These are phyloP conservation scores for Pseudogymnoascus destructans DNA, from an alignment of 2,329 filamentous ascomycete genomes.

Conservation along the genomic window DNA sequence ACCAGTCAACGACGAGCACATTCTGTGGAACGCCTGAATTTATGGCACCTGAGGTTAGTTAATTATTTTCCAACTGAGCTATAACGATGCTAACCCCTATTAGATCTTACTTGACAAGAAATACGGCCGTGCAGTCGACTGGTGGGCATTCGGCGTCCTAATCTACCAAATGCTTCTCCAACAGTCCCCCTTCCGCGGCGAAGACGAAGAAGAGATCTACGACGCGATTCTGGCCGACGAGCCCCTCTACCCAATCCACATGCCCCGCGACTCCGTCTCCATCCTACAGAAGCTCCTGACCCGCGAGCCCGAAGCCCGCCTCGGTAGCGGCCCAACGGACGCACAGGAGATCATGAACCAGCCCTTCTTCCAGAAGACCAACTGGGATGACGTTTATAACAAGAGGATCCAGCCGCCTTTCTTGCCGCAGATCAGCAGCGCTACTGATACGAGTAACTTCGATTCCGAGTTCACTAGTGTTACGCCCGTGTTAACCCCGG, in stretches of 20 bases:
- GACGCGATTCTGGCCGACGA: slow-evolving; percentile 96
- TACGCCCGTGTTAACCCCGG: slow-evolving; percentile 89
- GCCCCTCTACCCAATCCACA: slow-evolving; percentile 94
- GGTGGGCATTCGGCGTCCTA: slow-evolving; percentile 98
- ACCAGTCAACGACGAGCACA: slow-evolving; percentile 87
- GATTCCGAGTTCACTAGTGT: slow-evolving; percentile 98
- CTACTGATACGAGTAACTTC: slow-evolving; percentile 99
- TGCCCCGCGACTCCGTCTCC: slow-evolving; percentile 94
- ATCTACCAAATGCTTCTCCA: slow-evolving; percentile 99
- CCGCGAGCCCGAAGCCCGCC: slow-evolving; percentile 80
- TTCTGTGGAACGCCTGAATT: slow-evolving; percentile 99
- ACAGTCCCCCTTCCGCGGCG: slow-evolving; percentile 95
- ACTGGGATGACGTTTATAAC: slow-evolving; percentile 97
- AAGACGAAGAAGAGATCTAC: slow-evolving; percentile 99
- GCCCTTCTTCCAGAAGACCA: slow-evolving; percentile 93
- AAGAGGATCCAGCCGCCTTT: slow-evolving; percentile 87
- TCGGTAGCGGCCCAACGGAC: slow-evolving; percentile 90
- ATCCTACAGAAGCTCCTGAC: slow-evolving; percentile 96
- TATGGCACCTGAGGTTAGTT: slow-evolving; percentile 85
- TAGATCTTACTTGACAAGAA: slow-evolving; percentile 96
- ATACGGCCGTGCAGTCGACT: slow-evolving; percentile 92
- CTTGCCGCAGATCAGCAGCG: slow-evolving; percentile 74
- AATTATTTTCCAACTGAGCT: slow-evolving; percentile 10
- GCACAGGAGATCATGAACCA: slow-evolving; percentile 98
- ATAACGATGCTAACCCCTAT: slow-evolving; percentile 22